Conservation (phyloP, 176 grass and related monocot species). For the Ananas comosus region DNA sequence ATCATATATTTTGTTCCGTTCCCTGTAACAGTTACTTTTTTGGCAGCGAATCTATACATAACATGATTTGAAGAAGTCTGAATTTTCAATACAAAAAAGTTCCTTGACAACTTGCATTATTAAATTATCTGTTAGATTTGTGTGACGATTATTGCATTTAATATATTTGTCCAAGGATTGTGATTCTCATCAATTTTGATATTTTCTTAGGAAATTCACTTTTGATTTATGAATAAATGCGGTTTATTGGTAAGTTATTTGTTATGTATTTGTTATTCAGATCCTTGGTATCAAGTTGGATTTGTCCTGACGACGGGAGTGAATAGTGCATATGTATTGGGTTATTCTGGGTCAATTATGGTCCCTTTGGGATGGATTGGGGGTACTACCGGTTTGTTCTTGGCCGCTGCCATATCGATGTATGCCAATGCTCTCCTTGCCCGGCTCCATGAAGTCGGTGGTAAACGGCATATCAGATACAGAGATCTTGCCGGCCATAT, state of each 20-base stretch:
- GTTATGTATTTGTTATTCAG: slow-evolving; percentile 30
- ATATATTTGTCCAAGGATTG: no score
- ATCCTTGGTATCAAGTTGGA: slow-evolving; percentile 96
- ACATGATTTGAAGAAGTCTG: no score
- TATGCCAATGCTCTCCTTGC: slow-evolving; percentile 83
- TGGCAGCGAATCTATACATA: no score
- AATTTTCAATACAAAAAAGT: no score
- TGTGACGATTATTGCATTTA: no score
- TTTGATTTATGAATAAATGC: not conserved
- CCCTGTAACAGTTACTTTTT: no score
- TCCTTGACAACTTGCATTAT: no score
- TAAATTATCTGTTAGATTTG: no score
- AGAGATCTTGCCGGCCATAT: slow-evolving; percentile 95
- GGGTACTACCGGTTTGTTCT: slow-evolving; percentile 58
- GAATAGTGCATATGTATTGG: slow-evolving; percentile 91
- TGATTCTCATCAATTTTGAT: no score
- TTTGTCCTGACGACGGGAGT: slow-evolving; percentile 88
- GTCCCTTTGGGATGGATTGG: slow-evolving; percentile 76
- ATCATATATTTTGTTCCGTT: no score
- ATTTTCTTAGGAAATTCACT: not conserved
- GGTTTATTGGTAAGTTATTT: not conserved
- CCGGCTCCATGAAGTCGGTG: slow-evolving; percentile 70
- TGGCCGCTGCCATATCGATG: slow-evolving; percentile 83
- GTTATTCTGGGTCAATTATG: slow-evolving; percentile 82
- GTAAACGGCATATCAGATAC: slow-evolving; percentile 94